Conservation (phyloP, 1,284 basidiomycete genomes). For the Cutaneotrichosporon sp. region DNA sequence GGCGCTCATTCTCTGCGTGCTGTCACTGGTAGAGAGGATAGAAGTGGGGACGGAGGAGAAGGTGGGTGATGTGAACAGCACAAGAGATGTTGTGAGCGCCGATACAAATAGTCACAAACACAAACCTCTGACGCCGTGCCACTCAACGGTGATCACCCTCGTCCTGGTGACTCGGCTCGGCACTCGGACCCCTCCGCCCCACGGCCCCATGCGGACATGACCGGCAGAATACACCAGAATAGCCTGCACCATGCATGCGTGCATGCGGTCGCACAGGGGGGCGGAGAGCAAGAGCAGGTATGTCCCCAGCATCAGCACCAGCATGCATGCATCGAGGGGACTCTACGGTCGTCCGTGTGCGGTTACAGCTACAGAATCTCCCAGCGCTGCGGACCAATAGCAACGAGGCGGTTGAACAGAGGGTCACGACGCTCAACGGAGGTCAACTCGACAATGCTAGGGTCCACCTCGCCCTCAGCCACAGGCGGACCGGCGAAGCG, state of each 20-base stretch:
- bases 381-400: constrained; percentile 54
- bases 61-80: neutral
- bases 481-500: constrained; percentile 11
- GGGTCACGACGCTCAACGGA: constrained; percentile 53
- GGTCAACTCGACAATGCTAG: constrained; percentile 36
- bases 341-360: too few relatives aligned
- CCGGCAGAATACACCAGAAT: neutral
- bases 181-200: neutral
- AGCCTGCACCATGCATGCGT: neutral
- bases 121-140: neutral
- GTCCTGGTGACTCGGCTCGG: neutral
- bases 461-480: neutral
- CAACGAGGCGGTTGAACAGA: constrained; percentile 53
- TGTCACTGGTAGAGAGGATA: neutral
- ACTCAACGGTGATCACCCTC: neutral
- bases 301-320: too few relatives aligned
- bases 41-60: neutral
- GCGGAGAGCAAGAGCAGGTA: too few relatives aligned
- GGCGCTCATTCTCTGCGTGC: neutral
- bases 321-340: too few relatives aligned
- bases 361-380: constrained; percentile 49
- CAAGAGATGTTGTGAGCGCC: neutral
- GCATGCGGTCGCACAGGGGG: too few relatives aligned
- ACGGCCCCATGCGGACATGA: neutral
- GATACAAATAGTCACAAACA: too few relatives aligned